Base-by-base conservation (phyloP, 192 early-diverging fungal species). In the Spizellomyces punctatus region DNA sequence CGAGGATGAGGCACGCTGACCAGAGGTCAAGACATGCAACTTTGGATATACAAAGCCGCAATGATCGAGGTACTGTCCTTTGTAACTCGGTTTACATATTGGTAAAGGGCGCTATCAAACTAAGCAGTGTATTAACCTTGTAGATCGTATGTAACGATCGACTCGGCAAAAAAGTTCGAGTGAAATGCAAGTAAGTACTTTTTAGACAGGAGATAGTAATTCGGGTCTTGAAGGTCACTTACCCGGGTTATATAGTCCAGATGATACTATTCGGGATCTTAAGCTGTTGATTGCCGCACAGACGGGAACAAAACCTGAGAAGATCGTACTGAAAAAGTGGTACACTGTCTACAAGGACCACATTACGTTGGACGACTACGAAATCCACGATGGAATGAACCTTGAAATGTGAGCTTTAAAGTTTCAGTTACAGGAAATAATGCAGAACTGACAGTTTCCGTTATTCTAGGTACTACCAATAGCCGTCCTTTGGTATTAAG, bases 271-370 rank as follows among this genome's bases (percentile, higher is more conserved):
- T 52, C 88, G 89, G 10, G 91, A 93, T 75, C 82, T 96, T 27
- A 96, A 96, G 70, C 89, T 91, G 67, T 67, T 95, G 12, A 90
- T 95, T 59, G 91, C 94, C 7, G 93, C 92, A 10, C 93, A 94
- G 79, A 93, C 89, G 8, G 95, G 95, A 76, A 96, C 95, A 4
- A 90, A 92, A 58, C 80, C 92, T 45, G 86, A 90, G 48, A 95
- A 94, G 78, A 95, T 96, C 76, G 85, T 94, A 5, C 78, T 96
- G 52, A 95, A 95, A 79, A 95, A 96, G 75, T 92, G 93, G 90
- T 92, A 93, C 67, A 91, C 81, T 17, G 79, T 89, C 10, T 95
- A 78, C 77, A 94, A 94, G 80, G 93, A 96, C 72, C 91, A 94
- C 69, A 93, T 94, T 72, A 92, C 95, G 0, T 79, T 96, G 76